phyloP scores from a whole-genome alignment of 257 asterid genomes.

The Voacanga thouarsii region DNA sequence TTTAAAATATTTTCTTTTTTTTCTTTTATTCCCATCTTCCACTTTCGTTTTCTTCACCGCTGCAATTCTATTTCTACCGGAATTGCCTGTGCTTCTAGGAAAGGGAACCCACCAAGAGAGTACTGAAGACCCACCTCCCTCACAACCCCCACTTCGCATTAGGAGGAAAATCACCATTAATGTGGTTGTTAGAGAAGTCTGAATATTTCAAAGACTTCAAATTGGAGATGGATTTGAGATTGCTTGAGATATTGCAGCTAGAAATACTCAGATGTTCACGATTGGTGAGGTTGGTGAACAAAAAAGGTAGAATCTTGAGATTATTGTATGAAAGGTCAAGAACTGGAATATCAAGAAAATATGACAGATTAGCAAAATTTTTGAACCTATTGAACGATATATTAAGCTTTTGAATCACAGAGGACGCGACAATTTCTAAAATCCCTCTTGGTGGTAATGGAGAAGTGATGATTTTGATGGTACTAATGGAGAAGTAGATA shows the following conservation, averaged over 20 bases:
- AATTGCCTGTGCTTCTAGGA: too few relatives aligned
- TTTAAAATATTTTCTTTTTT: too few relatives aligned
- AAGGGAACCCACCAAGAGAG: too few relatives aligned
- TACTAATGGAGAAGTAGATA: too few relatives aligned
- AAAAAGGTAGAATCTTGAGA: slow-evolving; percentile 40
- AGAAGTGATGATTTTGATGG: too few relatives aligned
- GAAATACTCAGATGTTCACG: slow-evolving; percentile 60
- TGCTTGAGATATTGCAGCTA: slow-evolving; percentile 57
- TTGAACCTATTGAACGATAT: slow-evolving; percentile 75
- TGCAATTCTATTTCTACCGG: too few relatives aligned
- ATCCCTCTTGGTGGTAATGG: too few relatives aligned
- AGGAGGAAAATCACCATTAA: slow-evolving; percentile 57
- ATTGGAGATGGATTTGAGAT: slow-evolving; percentile 40
- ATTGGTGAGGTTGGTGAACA: slow-evolving; percentile 56
- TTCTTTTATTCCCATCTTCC: too few relatives aligned
- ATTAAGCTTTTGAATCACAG: slow-evolving; percentile 42
- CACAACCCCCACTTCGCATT: too few relatives aligned
- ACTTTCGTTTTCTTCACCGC: too few relatives aligned
- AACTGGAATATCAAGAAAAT: slow-evolving; percentile 35
- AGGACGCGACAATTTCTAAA: slow-evolving; percentile 3
- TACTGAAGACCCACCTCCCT: too few relatives aligned
- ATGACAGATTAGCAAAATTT: slow-evolving; percentile 37
- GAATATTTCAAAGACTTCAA: slow-evolving; percentile 40
- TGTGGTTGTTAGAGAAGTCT: slow-evolving; percentile 53
- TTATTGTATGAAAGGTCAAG: slow-evolving; percentile 64